These are phyloP conservation scores for Gossypium sturtianum DNA, from an alignment of 345 rosid genomes.

Conservation along the genomic window DNA sequence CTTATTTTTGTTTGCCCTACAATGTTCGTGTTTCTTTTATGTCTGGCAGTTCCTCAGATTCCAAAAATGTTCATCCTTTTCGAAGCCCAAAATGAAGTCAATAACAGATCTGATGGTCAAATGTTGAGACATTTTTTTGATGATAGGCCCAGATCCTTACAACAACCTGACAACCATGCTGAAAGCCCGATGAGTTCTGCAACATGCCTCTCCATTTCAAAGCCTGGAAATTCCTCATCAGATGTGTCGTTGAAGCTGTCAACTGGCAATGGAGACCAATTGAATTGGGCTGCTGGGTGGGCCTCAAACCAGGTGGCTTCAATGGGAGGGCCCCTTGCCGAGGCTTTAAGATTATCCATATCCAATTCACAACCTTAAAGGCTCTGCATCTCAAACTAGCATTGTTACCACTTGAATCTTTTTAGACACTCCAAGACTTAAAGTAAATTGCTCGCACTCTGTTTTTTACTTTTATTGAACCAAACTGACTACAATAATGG, in stretches of 20 bases:
- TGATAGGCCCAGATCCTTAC: constrained; percentile 69
- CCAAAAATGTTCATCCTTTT: constrained; percentile 38
- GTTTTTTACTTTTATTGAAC: not conserved
- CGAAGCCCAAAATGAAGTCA: constrained; percentile 33
- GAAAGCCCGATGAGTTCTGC: constrained; percentile 36
- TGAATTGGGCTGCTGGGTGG: constrained; percentile 64
- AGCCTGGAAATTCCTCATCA: constrained; percentile 62
- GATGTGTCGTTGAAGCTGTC: constrained; percentile 85
- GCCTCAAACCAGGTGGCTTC: constrained; percentile 42
- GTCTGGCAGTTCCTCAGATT: constrained; percentile 34
- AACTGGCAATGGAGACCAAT: constrained; percentile 53
- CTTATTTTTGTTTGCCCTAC: not conserved
- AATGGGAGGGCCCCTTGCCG: constrained; percentile 91
- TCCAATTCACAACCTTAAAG: constrained; percentile 53
- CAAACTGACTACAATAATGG: too few relatives aligned
- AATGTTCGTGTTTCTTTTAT: constrained; percentile 12
- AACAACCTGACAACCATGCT: constrained; percentile 35
- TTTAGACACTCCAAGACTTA: not conserved
- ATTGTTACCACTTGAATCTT: constrained; percentile 26
- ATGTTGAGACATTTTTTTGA: constrained; percentile 75
- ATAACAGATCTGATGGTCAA: constrained; percentile 45
- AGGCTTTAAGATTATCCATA: constrained; percentile 63
- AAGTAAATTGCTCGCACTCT: not conserved
- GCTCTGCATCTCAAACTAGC: constrained; percentile 35
- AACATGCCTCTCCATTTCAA: constrained; percentile 68